Base-by-base conservation (phyloP, 257 asterid species). In the Paulownia fortunei region DNA sequence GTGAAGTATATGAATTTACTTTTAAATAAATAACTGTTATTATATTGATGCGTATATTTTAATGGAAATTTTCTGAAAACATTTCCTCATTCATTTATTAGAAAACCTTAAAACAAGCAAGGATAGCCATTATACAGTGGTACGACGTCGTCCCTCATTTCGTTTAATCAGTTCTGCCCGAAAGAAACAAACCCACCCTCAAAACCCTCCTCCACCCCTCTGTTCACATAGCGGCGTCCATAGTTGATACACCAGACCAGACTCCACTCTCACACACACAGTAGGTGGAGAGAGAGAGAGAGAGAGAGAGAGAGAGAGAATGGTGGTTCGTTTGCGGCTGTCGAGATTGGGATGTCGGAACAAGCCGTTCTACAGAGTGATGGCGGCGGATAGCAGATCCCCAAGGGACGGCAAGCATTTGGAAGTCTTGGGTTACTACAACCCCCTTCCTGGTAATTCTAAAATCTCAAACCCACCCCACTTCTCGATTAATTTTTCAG, bases 401-500 rank as follows among this genome's bases (percentile, higher is more conserved):
- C 97, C 99, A 0, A 88, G 99, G 59, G 99, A 93, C 79, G 99
- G 99, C 83, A 96, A 92, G 84, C 99, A 93, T 89, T 89, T 93
- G 84, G 99, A 96, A 87, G 89, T 92, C 69, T 81, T 93, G 64
- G 95, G 99, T 74, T 93, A 96, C 88, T 96, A 92, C 88, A 92
- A 96, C 44, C 98, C 99, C 42, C 87, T 96, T 4, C 98, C 99
- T 19, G 97, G 99, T 96, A 82, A 77, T 19, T 30, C 44, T 37
- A 9, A 26, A 67, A 55, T 19, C 8, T 32, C 61, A 34, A 56
- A 16, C 47, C 11, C n/a, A 0, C 37, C 41, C 73, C 60, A 30
- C 44, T 70, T 56, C 30, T 61, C 15, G 41, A 16, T 41, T 44
- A n/a, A n/a, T n/a, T 16, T 63, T 44, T 69, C 52, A 21, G 56